A percentile compares a stretch with the other conserved stretches of the same genome.
phyloP scores from a whole-genome alignment of 768 basidiomycete genomes.

The Daedaleopsis nitida region DNA sequence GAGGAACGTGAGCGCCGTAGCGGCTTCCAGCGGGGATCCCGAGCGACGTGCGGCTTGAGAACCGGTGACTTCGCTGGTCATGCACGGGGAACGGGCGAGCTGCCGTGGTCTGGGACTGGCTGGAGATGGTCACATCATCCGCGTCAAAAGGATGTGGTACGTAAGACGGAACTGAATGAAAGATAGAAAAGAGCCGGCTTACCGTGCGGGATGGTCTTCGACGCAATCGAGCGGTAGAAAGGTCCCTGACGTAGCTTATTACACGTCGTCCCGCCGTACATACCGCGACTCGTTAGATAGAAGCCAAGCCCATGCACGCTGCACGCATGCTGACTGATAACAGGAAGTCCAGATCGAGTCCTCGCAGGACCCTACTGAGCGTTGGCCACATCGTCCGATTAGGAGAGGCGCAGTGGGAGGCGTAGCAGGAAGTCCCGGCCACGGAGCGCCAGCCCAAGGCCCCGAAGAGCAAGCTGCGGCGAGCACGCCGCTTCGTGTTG shows the following conservation, averaged over 20 bases:
- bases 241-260: not conserved
- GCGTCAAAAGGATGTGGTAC: not conserved
- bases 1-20: not conserved
- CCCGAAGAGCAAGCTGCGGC: not conserved
- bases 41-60: slow-evolving; percentile 1
- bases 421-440: not conserved
- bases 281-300: slow-evolving; percentile 1
- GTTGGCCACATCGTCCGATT: not conserved
- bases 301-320: not conserved
- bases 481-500: not conserved
- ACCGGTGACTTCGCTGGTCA: not conserved
- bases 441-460: slow-evolving; percentile 12
- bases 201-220: not conserved
- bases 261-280: not conserved
- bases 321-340: not conserved
- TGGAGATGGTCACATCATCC: slow-evolving; percentile 10
- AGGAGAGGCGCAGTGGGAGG: not conserved
- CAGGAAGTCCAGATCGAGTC: not conserved
- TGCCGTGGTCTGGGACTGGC: slow-evolving; percentile 4
- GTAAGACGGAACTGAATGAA: slow-evolving; percentile 10
- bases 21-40: not conserved
- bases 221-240: not conserved
- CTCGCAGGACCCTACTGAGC: not conserved
- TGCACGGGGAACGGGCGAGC: not conserved
- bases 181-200: not conserved